Evolutionary conservation across 331 rosid genomes (phyloP).

Genomic region (Pyrus hybrid): DNA sequence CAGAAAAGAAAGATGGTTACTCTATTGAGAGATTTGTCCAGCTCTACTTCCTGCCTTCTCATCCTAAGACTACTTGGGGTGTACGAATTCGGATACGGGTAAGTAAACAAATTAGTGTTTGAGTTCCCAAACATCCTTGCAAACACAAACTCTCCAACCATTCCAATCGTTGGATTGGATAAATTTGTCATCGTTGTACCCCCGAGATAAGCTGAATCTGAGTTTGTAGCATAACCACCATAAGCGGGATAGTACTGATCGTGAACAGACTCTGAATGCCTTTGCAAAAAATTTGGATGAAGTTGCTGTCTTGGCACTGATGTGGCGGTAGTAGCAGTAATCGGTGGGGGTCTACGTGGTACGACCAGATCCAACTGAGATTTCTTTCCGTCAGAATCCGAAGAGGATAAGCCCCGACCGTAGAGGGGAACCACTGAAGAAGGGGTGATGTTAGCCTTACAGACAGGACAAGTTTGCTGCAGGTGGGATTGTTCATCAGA

Average conservation of each 20-base stretch:
- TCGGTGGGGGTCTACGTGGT: slow-evolving; percentile 60
- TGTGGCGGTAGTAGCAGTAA: slow-evolving; percentile 26
- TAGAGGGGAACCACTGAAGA: slow-evolving; percentile 84
- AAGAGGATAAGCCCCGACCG: slow-evolving; percentile 51
- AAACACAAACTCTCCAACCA: too few species aligned
- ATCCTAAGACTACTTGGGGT: too few species aligned
- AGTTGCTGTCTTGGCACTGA: slow-evolving; percentile 30
- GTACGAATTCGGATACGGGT: too few species aligned
- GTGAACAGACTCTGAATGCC: slow-evolving; percentile 37
- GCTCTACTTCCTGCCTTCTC: too few species aligned
- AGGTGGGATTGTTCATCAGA: slow-evolving; percentile 33
- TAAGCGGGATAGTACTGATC: slow-evolving; percentile 50
- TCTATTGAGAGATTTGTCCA: too few species aligned
- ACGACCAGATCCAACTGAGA: slow-evolving; percentile 29
- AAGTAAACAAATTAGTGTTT: too few species aligned
- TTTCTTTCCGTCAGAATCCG: slow-evolving; percentile 46
- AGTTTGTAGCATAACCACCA: slow-evolving; percentile 34
- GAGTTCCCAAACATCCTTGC: too few species aligned
- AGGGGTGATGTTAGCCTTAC: slow-evolving; percentile 61
- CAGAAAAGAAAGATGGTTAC: too few species aligned
- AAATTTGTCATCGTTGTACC: slow-evolving; percentile 42
- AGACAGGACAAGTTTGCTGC: slow-evolving; percentile 63
- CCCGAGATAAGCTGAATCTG: slow-evolving; percentile 42
- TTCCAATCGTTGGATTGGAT: slow-evolving; percentile 54
- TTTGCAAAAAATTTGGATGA: slow-evolving; percentile 38